These are phyloP conservation scores for Alternaria triticimaculans DNA, from an alignment of 2,329 filamentous ascomycete species.

Conservation along the genomic window DNA sequence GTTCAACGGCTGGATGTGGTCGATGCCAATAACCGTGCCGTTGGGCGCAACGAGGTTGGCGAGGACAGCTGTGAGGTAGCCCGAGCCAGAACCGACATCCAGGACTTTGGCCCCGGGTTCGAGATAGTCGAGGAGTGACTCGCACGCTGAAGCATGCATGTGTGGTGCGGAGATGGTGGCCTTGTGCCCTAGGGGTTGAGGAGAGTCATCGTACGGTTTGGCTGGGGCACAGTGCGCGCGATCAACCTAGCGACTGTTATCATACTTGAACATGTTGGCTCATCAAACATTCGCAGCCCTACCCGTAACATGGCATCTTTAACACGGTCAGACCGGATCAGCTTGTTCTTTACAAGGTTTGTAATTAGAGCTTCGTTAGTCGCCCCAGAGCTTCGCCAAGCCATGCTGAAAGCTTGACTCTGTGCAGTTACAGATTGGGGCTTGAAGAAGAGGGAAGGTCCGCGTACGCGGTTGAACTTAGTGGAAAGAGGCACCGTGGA, in stretches of 20 bases:
- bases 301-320: conserved; percentile 82
- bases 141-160: conserved; percentile 72
- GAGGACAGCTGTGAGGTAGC: conserved; percentile 85
- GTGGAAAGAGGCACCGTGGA: conserved; percentile 32
- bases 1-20: conserved; percentile 57
- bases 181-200: conserved; percentile 69
- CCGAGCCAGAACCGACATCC: conserved; percentile 59
- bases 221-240: conserved; percentile 80
- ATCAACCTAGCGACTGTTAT: conserved; percentile 69
- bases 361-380: conserved; percentile 78
- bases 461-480: conserved; percentile 27
- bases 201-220: conserved; percentile 74
- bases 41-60: conserved; percentile 72
- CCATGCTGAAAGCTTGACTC: conserved; percentile 66
- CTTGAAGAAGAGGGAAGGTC: conserved; percentile 3
- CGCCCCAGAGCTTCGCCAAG: conserved; percentile 82
- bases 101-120: conserved; percentile 58
- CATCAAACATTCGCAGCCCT: conserved; percentile 15
- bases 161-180: conserved; percentile 77
- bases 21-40: conserved; percentile 56
- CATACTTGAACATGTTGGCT: not conserved
- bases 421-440: not conserved
- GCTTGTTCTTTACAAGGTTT: conserved; percentile 73
- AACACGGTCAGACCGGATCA: conserved; percentile 76
- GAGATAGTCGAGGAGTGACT: conserved; percentile 66